Conservation (phyloP, 108 stramenopile species). For the Nitzschia sp. region DNA sequence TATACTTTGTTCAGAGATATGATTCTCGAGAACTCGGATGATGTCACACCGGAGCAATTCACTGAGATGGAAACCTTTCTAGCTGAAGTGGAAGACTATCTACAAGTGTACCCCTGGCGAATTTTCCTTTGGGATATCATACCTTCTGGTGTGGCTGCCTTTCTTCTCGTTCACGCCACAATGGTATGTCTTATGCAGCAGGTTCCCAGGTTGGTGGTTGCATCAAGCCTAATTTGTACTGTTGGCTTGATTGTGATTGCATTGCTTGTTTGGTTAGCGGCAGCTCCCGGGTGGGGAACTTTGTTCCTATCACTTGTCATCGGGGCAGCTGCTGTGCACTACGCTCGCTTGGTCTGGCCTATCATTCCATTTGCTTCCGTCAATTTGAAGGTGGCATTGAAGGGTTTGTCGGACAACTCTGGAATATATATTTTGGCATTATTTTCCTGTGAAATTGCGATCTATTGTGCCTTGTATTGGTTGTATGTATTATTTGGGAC, state of each 20-base stretch:
- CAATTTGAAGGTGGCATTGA: constrained; percentile 56
- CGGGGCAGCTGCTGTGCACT: background rate
- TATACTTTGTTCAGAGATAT: constrained; percentile 16
- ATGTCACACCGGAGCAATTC: constrained; percentile 25
- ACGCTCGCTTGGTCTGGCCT: constrained; percentile 45
- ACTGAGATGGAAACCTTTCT: constrained; percentile 33
- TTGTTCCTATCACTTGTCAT: background rate
- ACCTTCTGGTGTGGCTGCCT: constrained; percentile 18
- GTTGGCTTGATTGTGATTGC: background rate
- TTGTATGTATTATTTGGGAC: constrained; percentile 45
- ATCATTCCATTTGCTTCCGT: constrained; percentile 74
- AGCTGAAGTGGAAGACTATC: constrained; percentile 7
- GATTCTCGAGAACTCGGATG: constrained; percentile 17
- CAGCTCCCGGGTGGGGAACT: background rate
- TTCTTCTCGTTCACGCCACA: background rate
- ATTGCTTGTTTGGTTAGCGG: background rate
- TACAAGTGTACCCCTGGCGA: constrained; percentile 25
- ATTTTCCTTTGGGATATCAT: constrained; percentile 21
- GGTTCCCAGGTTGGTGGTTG: constrained; percentile 2
- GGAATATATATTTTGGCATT: constrained; percentile 45
- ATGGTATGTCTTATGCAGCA: constrained; percentile 11
- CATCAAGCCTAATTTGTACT: background rate
- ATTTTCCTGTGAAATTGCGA: constrained; percentile 36
- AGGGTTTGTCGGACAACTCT: constrained; percentile 55
- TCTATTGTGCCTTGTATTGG: constrained; percentile 64